Evolutionary conservation across 2,329 filamentous ascomycete genomes (phyloP).

Genomic region (Dactylellina cionopaga): DNA sequence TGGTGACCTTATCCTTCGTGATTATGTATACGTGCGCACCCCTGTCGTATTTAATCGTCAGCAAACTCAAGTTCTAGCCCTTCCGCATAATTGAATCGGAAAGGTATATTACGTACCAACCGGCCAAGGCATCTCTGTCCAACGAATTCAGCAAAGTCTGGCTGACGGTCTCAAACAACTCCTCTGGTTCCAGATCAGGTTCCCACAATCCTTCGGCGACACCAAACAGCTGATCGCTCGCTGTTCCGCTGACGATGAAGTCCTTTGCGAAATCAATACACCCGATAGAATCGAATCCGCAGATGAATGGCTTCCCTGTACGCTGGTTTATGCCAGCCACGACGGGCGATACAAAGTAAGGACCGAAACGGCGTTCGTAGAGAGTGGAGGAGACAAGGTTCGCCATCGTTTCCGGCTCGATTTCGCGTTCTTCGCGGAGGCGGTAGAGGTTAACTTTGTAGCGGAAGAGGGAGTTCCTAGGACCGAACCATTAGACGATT

Average conservation of each 20-base stretch:
- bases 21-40: slow-evolving; percentile 99
- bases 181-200: slow-evolving; percentile 79
- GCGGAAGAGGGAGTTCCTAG: slow-evolving; percentile 80
- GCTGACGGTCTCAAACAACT: slow-evolving; percentile 97
- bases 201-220: slow-evolving; percentile 99
- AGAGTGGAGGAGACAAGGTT: slow-evolving; percentile 91
- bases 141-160: slow-evolving; percentile 95
- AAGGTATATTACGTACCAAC: slow-evolving; percentile 68
- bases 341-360: slow-evolving; percentile 94
- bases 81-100: neutral
- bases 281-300: slow-evolving; percentile 97
- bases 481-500: neutral
- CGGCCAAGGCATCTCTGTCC: slow-evolving; percentile 93
- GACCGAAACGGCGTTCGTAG: slow-evolving; percentile 95
- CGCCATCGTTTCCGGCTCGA: slow-evolving; percentile 92
- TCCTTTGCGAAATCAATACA: slow-evolving; percentile 99
- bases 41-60: slow-evolving; percentile 35
- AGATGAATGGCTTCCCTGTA: slow-evolving; percentile 95
- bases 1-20: slow-evolving; percentile 99
- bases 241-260: slow-evolving; percentile 97
- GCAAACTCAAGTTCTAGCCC: neutral
- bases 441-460: slow-evolving; percentile 99
- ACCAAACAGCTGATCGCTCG: slow-evolving; percentile 96
- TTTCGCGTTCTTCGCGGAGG: slow-evolving; percentile 95
- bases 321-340: slow-evolving; percentile 95